A percentile compares a stretch with the other conserved stretches of the same genome.
Conservation (phyloP, 768 basidiomycete species). For the Fomitopsis serialis region DNA sequence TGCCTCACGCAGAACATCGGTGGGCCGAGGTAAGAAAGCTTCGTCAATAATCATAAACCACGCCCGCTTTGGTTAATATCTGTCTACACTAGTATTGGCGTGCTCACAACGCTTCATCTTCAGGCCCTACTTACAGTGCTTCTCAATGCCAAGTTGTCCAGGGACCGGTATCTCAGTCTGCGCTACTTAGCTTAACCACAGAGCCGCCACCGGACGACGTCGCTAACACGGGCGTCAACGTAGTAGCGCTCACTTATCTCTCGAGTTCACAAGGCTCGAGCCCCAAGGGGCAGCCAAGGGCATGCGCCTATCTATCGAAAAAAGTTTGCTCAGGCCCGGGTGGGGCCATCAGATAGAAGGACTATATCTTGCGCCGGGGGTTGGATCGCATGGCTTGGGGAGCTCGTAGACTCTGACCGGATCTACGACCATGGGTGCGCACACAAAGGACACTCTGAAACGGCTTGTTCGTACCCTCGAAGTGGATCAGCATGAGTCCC, state of each 20-base stretch:
- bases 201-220: too few relatives aligned
- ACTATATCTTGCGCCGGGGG: background rate
- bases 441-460: background rate
- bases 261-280: background rate
- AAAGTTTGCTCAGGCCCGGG: background rate
- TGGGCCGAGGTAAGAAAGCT: too few relatives aligned
- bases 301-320: background rate
- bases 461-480: slow-evolving; percentile 33
- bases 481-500: slow-evolving; percentile 34
- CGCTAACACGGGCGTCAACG: background rate
- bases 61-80: too few relatives aligned
- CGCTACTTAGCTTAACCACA: too few relatives aligned
- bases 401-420: background rate
- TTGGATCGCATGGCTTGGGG: background rate
- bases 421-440: slow-evolving; percentile 12
- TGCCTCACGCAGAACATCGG: too few relatives aligned
- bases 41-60: too few relatives aligned
- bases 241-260: background rate
- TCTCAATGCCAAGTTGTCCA: too few relatives aligned
- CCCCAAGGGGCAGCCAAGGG: background rate
- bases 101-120: too few relatives aligned
- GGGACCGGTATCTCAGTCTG: too few relatives aligned
- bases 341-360: background rate
- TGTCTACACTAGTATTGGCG: too few relatives aligned
- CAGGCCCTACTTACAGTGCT: too few relatives aligned